Evolutionary conservation across 352 stramenopile genomes (phyloP), one percentile per base, ranked within the genome.

Genomic region (Pythium phragmitis): DNA sequence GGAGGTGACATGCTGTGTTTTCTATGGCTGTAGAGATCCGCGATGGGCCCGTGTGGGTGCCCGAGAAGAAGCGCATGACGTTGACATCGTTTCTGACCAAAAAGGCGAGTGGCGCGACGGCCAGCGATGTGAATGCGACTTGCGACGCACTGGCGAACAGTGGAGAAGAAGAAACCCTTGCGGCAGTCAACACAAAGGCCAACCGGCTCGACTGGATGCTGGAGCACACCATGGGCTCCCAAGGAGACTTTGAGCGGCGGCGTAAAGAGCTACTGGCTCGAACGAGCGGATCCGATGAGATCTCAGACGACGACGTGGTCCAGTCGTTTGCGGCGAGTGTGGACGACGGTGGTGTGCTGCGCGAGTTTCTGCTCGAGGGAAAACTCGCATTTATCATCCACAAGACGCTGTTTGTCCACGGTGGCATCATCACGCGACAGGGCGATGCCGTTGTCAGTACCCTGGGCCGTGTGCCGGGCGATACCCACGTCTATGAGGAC

Each of bases 391-490:
- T 87, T 50, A 70, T 94, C 41, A 61, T 82, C 4, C 82, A 93
- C 45, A 77, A 89, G 54, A 97, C 91, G 57, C 76, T 98, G n/a
- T 98, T 98, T 81, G 86, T 97, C 43, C 93, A 98, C 57, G 93
- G 93, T 34, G 93, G 91, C 1, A 85, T 98, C 57, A 82, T 95
- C 37, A 81, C 41, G 11, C 57, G 33, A 12, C 67, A 80, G 19
- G 68, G 73, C 21, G 68, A 80, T 19, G 46, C 65, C 3, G 63
- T 74, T 17, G 70, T 80, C 6, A 75, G 75, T 26, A 80, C 82
- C 7, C 76, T 97, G 42, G 86, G 91, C 19, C 80, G 74, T 55
- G 80, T 98, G 17, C 92, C 92, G 39, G 69, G 54, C 0, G 77
- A 73, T 49, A 53, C 74, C 13, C 76, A 68, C 33, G 57, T 79